Base-by-base conservation (phyloP, 2,329 filamentous ascomycete genomes). In the Fusarium tupiense region DNA sequence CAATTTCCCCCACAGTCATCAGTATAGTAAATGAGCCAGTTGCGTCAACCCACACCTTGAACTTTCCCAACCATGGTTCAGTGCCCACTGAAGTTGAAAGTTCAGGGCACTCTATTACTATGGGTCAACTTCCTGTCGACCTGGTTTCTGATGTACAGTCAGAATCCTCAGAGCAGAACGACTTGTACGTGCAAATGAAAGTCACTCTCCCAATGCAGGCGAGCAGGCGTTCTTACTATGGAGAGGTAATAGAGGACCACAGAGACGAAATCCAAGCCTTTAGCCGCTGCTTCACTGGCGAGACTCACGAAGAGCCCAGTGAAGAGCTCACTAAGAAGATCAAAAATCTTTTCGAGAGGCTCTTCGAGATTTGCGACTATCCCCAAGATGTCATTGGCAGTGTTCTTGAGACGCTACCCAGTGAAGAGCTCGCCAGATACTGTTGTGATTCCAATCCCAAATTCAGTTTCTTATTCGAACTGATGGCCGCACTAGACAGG, bases 181-280 rank as follows among this genome's bases (percentile, higher is more conserved):
- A 40, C 37, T 41, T 19, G 52, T 59, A 52, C 8, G 59, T 62
- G 62, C 86, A 89, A 52, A 87, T 87, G 70, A 73, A 87, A 8
- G 81, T 92, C 38, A 91, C 90, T 2, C 81, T 92, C 2, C 88
- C 90, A 0, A 86, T 91, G 71, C 86, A 88, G 22, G 83, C 88
- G 20, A 88, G 85, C 59, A 82, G 85, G 14, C 85, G 89, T 22
- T 84, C 86, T 6, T 82, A 86, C 22, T 91, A 91, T 70, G 82
- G 87, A 43, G 84, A 87, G 37, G 83, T 85, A 4, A 81, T 91
- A 24, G 77, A 83, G 17, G 81, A 85, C 20, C 83, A 84, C 70
- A 85, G 83, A 65, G 72, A 78, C 12, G 81, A 84, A 3, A 85
- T 89, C n/a, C 80, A 84, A 22, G 80, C 83, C 3, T 90, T 89